Evolutionary conservation across 1,284 basidiomycete species (phyloP), one percentile per base, ranked within the genome.

Genomic region (Rhodotorula sp.): DNA sequence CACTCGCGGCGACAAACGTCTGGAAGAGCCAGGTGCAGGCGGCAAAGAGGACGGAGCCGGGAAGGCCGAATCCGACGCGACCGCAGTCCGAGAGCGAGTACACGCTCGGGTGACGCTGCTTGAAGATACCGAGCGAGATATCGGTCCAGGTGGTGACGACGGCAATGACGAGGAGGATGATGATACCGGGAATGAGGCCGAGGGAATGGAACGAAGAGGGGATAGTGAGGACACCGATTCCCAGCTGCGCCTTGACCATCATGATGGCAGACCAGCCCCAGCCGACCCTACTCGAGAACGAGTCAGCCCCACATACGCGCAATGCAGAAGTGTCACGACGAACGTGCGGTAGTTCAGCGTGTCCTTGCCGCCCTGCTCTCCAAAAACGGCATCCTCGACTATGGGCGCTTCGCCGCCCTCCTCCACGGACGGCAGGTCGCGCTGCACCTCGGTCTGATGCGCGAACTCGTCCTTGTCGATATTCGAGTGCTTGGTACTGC

Each of bases 91-190:
- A 53, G 23, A 70, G 56, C 14, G 64, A 66, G 61, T 71, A 67
- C 55, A 61, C 60, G 9, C 55, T 57, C 17, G 68, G 68, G 64
- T 70, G 67, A 46, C 61, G 42, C 14, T 46, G 14, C 44, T 58
- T 58, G 72, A 58, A 68, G 58, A 17, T 61, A 34, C 72, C 67
- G 52, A 70, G 61, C 9, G 44, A 34, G 34, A 34, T 34, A 34
- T 34, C 34, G 21, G 59, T 53, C 48, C 55, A 70, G 16, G 64
- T 65, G 9, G 42, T 45, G 3, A 64, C 12, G 44, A 64, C 58
- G 21, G 67, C 66, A n/a, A 67, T 67, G 25, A 61, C 54, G 46
- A 70, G n/a, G 54, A 74, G 57, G 59, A 68, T 59, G 60, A 70
- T 69, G 49, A 69, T 52, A 41, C 64, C 67, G 7, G 67, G 65